Percentiles rank a stretch among this genome's conserved stretches.
Evolutionary conservation across 805 yeast species (phyloP).

Genomic region (Starmerella geochares): DNA sequence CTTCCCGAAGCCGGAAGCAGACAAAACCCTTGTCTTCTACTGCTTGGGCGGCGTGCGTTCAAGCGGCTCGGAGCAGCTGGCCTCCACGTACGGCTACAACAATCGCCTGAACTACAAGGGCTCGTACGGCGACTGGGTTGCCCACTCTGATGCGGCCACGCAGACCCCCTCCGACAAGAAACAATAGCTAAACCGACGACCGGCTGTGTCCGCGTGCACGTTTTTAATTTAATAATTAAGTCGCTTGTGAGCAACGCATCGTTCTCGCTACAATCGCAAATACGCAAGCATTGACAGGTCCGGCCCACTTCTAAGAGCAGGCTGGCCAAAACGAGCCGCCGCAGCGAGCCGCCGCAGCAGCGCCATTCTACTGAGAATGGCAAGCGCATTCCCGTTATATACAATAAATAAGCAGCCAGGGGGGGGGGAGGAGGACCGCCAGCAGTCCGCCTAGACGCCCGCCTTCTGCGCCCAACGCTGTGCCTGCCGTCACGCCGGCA

Average conservation of each 20-base stretch:
- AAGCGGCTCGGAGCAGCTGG: constrained; percentile 81
- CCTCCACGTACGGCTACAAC: constrained; percentile 77
- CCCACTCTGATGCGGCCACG: constrained; percentile 29
- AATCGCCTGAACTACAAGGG: constrained; percentile 81
- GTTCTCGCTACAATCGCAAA: no score
- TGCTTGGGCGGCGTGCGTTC: constrained; percentile 91
- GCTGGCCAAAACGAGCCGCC: no score
- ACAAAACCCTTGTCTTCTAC: constrained; percentile 72
- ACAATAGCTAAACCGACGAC: not conserved
- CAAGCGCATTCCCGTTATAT: no score
- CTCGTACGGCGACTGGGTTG: constrained; percentile 76
- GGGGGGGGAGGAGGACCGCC: no score
- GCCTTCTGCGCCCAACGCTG: no score
- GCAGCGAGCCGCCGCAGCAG: no score
- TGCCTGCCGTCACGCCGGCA: no score
- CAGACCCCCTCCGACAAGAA: not conserved
- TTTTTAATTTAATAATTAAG: not conserved
- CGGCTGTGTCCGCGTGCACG: not conserved
- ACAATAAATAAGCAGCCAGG: not conserved
- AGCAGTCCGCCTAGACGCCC: not conserved
- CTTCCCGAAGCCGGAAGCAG: constrained; percentile 61
- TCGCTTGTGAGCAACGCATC: no score
- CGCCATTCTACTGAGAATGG: no score
- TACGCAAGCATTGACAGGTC: not conserved
- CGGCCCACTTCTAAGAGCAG: no score